Percentiles rank a stretch among this genome's conserved stretches.
These are phyloP conservation scores for Phytopythium mirpurense DNA, from an alignment of 352 stramenopile species.

Conservation along the genomic window DNA sequence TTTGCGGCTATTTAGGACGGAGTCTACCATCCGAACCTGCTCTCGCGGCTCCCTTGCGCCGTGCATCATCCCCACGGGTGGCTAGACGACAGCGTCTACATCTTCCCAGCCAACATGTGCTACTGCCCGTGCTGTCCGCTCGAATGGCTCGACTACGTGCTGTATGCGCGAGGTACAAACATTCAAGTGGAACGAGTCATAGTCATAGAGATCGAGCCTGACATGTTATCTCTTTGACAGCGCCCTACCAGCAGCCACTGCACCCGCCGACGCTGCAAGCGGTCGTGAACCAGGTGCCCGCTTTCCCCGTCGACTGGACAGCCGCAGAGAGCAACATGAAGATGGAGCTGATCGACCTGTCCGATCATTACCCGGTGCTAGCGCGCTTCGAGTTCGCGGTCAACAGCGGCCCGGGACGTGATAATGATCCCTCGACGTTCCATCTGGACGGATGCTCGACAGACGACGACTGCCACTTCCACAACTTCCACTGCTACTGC, in stretches of 20 bases:
- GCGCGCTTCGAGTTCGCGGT: conserved; percentile 64
- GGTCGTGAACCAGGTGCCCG: conserved; percentile 41
- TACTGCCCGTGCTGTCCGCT: conserved; percentile 76
- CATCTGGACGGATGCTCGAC: conserved; percentile 76
- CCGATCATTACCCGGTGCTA: conserved; percentile 76
- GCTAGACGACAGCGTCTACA: conserved; percentile 26
- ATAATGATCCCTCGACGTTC: conserved; percentile 48
- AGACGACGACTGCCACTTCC: conserved; percentile 65
- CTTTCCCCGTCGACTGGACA: conserved; percentile 67
- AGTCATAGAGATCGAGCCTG: neutral
- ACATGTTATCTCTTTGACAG: conserved; percentile 10
- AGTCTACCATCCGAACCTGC: conserved; percentile 40
- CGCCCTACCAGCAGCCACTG: conserved; percentile 68
- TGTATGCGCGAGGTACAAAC: conserved; percentile 57
- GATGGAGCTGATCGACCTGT: conserved; percentile 63
- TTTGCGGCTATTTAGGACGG: conserved; percentile 27
- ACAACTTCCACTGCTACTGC: conserved; percentile 69
- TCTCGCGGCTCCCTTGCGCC: conserved; percentile 51
- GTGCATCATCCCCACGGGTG: conserved; percentile 13
- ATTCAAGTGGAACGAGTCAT: neutral
- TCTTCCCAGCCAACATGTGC: conserved; percentile 46
- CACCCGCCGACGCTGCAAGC: conserved; percentile 46
- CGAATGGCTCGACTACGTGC: conserved; percentile 83
- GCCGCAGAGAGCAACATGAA: conserved; percentile 39
- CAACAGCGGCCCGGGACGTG: conserved; percentile 26